Conservation (phyloP, 768 basidiomycete genomes). For the Paxillus rubicundulus region DNA sequence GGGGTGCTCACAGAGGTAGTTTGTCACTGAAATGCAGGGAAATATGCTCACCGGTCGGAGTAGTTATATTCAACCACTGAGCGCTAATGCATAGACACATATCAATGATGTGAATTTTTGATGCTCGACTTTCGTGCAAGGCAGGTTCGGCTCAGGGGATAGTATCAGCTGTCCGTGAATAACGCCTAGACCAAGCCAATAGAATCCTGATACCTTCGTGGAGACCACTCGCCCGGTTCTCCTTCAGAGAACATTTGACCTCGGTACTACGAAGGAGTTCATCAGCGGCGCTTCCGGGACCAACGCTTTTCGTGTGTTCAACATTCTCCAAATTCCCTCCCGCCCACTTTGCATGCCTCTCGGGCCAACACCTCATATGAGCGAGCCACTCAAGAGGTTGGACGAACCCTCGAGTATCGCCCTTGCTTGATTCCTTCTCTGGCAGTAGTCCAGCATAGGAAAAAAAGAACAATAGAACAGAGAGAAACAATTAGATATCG, state of each 20-base stretch:
- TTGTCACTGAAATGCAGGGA: too few species aligned
- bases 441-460: constrained; percentile 8
- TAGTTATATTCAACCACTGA: too few species aligned
- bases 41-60: too few species aligned
- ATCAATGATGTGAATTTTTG: too few species aligned
- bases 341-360: not conserved
- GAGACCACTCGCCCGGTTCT: not conserved
- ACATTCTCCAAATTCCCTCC: not conserved
- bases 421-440: not conserved
- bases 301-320: not conserved
- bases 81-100: too few species aligned
- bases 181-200: too few species aligned
- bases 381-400: not conserved
- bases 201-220: not conserved
- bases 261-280: not conserved
- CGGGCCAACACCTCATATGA: constrained; percentile 6
- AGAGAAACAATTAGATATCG: too few species aligned
- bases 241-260: not conserved
- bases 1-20: too few species aligned
- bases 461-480: constrained; percentile 20
- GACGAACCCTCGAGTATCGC: not conserved
- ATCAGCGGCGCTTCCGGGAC: not conserved
- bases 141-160: too few species aligned
- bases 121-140: too few species aligned
- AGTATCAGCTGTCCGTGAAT: too few species aligned